phyloP scores from a whole-genome alignment of 495 filamentous ascomycete genomes.

The Aspergillus egyptiacus region DNA sequence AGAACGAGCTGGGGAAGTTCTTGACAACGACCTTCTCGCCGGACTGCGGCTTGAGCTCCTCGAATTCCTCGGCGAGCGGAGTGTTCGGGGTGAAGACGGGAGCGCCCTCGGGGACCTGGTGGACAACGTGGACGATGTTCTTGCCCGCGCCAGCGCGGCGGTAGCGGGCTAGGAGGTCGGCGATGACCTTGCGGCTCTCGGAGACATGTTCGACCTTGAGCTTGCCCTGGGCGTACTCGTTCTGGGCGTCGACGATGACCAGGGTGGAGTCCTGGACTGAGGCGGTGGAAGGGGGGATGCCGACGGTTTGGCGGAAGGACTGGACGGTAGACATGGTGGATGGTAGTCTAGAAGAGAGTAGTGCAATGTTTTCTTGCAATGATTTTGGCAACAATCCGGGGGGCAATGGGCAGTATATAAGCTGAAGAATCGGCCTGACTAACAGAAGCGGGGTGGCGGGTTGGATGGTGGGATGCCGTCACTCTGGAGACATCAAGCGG shows the following conservation, averaged over 20 bases:
- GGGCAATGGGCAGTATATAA: too few relatives aligned
- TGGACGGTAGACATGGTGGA: conserved; percentile 15
- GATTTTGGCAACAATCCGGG: too few relatives aligned
- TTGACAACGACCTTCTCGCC: conserved; percentile 47
- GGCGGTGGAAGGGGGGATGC: conserved; percentile 43
- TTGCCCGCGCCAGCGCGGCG: conserved; percentile 31
- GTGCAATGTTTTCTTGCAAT: too few relatives aligned
- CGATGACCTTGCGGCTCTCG: conserved; percentile 41
- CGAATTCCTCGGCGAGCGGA: conserved; percentile 46
- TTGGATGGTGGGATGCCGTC: background rate
- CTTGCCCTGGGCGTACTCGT: conserved; percentile 51
- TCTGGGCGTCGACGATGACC: conserved; percentile 61
- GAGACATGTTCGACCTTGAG: conserved; percentile 46
- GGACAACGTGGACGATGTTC: conserved; percentile 47
- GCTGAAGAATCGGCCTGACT: too few relatives aligned
- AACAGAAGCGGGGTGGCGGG: too few relatives aligned
- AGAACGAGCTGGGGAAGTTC: conserved; percentile 41
- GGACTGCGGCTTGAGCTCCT: conserved; percentile 39
- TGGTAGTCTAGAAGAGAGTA: background rate
- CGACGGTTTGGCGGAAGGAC: conserved; percentile 48
- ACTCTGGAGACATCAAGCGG: too few relatives aligned
- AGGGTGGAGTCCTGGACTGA: conserved; percentile 47
- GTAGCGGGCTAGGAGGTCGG: conserved; percentile 46
- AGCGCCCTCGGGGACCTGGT: conserved; percentile 48
- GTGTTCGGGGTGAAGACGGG: conserved; percentile 56